Evolutionary conservation across 805 yeast genomes (phyloP).

Genomic region (Priceomyces haplophilus): DNA sequence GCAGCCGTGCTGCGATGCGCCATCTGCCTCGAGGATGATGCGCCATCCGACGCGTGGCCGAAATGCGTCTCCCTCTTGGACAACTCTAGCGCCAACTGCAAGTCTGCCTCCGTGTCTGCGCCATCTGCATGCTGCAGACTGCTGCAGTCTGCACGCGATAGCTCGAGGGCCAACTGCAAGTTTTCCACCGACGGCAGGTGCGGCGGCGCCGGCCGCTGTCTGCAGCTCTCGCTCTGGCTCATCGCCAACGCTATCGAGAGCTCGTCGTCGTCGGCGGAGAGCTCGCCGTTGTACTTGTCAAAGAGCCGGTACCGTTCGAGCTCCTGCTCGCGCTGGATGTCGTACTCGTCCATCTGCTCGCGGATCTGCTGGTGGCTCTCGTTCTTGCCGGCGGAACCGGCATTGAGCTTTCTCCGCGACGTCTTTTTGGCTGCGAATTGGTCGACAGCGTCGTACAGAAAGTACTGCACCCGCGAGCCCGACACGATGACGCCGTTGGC

Average conservation of each 20-base stretch:
- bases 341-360: slow-evolving; percentile 38
- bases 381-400: slow-evolving; percentile 22
- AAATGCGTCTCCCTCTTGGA: slow-evolving; percentile 9
- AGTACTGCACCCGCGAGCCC: slow-evolving; percentile 45
- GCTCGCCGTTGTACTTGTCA: slow-evolving; percentile 47
- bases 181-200: no score
- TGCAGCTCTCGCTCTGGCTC: slow-evolving; percentile 26
- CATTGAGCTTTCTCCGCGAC: slow-evolving; percentile 17
- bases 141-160: no score
- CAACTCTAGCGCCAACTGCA: slow-evolving; percentile 20
- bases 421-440: slow-evolving; percentile 5
- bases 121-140: no score
- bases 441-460: slow-evolving; percentile 42
- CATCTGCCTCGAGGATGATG: not conserved
- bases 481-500: slow-evolving; percentile 39
- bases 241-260: slow-evolving; percentile 43
- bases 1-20: no score
- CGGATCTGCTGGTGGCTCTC: slow-evolving; percentile 22
- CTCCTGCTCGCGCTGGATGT: slow-evolving; percentile 22
- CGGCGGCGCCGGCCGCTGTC: no score
- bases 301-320: slow-evolving; percentile 25
- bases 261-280: slow-evolving; percentile 37
- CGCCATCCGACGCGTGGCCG: not conserved
- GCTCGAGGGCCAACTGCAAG: slow-evolving; percentile 20
- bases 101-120: no score